Conservation (phyloP, 2,329 filamentous ascomycete genomes). For the Apiospora koreana region DNA sequence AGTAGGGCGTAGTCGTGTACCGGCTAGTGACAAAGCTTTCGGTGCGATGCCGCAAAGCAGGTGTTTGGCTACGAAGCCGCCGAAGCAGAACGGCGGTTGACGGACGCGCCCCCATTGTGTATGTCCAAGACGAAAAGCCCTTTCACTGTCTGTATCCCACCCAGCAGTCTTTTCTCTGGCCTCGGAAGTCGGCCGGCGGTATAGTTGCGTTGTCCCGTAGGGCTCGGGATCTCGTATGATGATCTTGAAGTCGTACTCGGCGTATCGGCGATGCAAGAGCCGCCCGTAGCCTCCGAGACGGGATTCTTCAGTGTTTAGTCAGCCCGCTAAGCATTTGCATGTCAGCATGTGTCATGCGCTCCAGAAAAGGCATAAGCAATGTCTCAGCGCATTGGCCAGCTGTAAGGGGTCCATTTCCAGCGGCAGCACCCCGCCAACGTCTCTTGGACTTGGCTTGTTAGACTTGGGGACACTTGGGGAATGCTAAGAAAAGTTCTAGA, state of each 20-base stretch:
- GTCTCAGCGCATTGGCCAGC: background rate
- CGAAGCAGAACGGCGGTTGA: constrained; percentile 13
- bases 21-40: background rate
- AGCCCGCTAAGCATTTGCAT: background rate
- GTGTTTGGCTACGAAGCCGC: constrained; percentile 11
- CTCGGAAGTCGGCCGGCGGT: background rate
- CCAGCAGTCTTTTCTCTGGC: background rate
- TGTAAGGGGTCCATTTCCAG: constrained; percentile 9
- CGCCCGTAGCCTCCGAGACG: constrained; percentile 5
- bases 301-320: background rate
- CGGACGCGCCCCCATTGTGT: constrained; percentile 8
- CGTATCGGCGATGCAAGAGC: background rate
- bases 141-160: background rate
- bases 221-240: background rate
- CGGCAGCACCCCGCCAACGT: constrained; percentile 9
- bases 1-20: background rate
- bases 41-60: background rate
- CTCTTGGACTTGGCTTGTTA: background rate
- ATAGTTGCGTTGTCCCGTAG: background rate
- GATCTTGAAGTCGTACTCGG: background rate
- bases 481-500: constrained; percentile 10
- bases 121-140: background rate
- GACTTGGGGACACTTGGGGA: background rate
- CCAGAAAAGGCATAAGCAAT: background rate
- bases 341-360: constrained; percentile 11